Conservation (phyloP, 345 rosid species). For the Brassica carinata region DNA sequence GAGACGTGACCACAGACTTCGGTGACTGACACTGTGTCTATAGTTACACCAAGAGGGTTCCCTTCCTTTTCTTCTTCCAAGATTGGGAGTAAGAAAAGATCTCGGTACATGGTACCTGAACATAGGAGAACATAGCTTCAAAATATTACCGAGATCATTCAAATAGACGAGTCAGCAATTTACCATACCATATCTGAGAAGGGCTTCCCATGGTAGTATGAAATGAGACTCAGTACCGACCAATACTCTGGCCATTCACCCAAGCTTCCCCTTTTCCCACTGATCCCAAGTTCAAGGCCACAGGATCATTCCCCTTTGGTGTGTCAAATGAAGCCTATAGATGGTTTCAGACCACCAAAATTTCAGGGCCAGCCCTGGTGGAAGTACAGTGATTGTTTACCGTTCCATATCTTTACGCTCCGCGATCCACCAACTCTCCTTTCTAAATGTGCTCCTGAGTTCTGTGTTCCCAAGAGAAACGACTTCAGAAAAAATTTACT, state of each 20-base stretch:
- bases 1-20: constrained; percentile 44
- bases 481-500: constrained; percentile 10
- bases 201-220: constrained; percentile 55
- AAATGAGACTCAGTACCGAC: constrained; percentile 74
- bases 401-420: constrained; percentile 44
- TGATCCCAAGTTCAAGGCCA: constrained; percentile 59
- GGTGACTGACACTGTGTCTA: constrained; percentile 48
- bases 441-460: constrained; percentile 74
- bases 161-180: neutral
- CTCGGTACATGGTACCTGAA: constrained; percentile 63
- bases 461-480: constrained; percentile 36
- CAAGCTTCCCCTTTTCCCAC: constrained; percentile 92
- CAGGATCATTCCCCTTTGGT: constrained; percentile 61
- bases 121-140: constrained; percentile 8
- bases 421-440: constrained; percentile 54
- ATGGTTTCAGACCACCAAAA: neutral
- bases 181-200: constrained; percentile 63
- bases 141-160: neutral
- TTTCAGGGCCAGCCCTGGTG: neutral
- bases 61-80: constrained; percentile 60
- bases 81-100: constrained; percentile 53
- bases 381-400: constrained; percentile 36
- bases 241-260: constrained; percentile 81
- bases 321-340: constrained; percentile 59
- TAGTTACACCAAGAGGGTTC: constrained; percentile 50